Percentiles rank a stretch among this genome's conserved stretches.
Conservation (phyloP, 805 yeast species). For the Wickerhamiella domercqiae region DNA sequence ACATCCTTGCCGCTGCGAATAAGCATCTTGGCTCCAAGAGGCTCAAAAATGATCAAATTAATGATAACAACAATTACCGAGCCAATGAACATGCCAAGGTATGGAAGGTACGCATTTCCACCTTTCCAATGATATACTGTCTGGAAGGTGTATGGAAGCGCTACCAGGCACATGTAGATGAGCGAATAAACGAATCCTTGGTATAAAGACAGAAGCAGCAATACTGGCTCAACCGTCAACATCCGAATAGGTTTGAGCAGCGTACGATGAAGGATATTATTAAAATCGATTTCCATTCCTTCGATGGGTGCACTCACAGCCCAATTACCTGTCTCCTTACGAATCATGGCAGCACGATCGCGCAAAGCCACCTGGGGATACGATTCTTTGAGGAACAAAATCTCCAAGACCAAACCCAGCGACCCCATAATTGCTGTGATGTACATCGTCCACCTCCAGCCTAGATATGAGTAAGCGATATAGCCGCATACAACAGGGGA, state of each 20-base stretch:
- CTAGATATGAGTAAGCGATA: constrained; percentile 24
- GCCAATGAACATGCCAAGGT: constrained; percentile 61
- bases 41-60: constrained; percentile 39
- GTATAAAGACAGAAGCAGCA: constrained; percentile 52
- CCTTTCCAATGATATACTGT: constrained; percentile 41
- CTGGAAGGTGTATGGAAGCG: constrained; percentile 57
- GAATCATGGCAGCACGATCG: constrained; percentile 45
- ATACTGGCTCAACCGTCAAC: constrained; percentile 56
- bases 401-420: constrained; percentile 25
- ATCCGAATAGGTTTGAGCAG: constrained; percentile 52
- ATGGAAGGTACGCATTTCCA: constrained; percentile 66
- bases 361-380: constrained; percentile 37
- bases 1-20: constrained; percentile 40
- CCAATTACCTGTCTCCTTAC: constrained; percentile 66
- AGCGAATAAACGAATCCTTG: constrained; percentile 72
- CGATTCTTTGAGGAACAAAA: constrained; percentile 26
- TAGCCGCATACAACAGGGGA: constrained; percentile 36
- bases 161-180: constrained; percentile 55
- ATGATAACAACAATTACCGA: constrained; percentile 38
- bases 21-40: constrained; percentile 33
- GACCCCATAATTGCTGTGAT: constrained; percentile 31
- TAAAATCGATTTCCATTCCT: constrained; percentile 37
- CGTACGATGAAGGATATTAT: constrained; percentile 47
- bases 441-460: constrained; percentile 47
- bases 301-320: constrained; percentile 89